phyloP scores from a whole-genome alignment of 805 yeast species.

The Candida pseudofarinosa region DNA sequence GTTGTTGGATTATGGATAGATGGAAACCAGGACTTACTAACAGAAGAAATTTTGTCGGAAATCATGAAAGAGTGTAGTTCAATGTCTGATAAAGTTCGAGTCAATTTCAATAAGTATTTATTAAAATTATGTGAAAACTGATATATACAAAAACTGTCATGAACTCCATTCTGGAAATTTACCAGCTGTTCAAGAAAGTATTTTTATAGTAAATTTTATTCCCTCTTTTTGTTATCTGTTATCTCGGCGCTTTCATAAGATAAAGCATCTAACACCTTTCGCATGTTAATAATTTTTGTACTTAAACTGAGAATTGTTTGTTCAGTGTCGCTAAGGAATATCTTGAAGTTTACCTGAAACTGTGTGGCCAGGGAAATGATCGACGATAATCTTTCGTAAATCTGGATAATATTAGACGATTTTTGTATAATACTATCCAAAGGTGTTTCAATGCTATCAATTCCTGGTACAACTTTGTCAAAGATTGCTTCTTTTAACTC shows the following conservation, averaged over 20 bases:
- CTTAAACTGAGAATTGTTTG: conserved; percentile 25
- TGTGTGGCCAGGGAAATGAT: conserved; percentile 33
- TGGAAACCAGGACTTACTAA: conserved; percentile 23
- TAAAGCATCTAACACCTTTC: conserved; percentile 33
- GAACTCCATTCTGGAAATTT: conserved; percentile 2
- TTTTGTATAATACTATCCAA: conserved; percentile 23
- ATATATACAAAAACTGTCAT: neutral
- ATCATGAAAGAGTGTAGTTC: conserved; percentile 43
- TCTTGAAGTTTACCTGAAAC: conserved; percentile 33
- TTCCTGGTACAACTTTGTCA: conserved; percentile 22
- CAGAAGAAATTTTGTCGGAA: conserved; percentile 16
- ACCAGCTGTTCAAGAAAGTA: too few relatives aligned
- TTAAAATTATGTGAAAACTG: conserved; percentile 7
- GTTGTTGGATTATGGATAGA: conserved; percentile 57
- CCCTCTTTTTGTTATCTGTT: conserved; percentile 9
- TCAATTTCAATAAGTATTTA: conserved; percentile 45
- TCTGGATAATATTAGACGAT: conserved; percentile 25
- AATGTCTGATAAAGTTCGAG: conserved; percentile 40
- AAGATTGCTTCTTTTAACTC: conserved; percentile 29
- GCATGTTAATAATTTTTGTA: conserved; percentile 31
- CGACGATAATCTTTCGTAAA: conserved; percentile 22
- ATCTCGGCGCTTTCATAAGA: conserved; percentile 13
- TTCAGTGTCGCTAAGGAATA: conserved; percentile 26
- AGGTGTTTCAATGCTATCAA: conserved; percentile 21
- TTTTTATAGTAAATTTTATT: too few relatives aligned